Evolutionary conservation across 148 eudicot genomes (phyloP).

Genomic region (Fallopia convolvulus): DNA sequence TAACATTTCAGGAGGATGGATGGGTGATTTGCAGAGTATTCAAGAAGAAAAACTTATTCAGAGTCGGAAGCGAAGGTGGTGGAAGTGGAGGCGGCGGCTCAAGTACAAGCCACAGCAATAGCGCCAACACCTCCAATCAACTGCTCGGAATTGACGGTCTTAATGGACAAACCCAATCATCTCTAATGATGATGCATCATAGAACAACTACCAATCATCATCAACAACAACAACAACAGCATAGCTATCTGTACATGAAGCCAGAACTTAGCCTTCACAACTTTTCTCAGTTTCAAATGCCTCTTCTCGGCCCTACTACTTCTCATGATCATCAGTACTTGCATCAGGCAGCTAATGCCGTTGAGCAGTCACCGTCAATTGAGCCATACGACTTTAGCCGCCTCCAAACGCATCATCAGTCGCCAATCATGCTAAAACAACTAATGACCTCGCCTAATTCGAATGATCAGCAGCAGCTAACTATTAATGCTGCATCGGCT

Average conservation of each 20-base stretch:
- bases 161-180: slow-evolving; percentile 25
- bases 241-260: slow-evolving; percentile 41
- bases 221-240: slow-evolving; percentile 16
- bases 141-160: slow-evolving; percentile 19
- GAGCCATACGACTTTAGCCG: slow-evolving; percentile 24
- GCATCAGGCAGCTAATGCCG: slow-evolving; percentile 8
- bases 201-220: neutral
- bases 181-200: slow-evolving; percentile 23
- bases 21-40: slow-evolving; percentile 95
- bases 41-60: slow-evolving; percentile 89
- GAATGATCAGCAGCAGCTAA: slow-evolving; percentile 16
- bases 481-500: slow-evolving; percentile 17
- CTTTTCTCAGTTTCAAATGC: slow-evolving; percentile 46
- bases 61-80: slow-evolving; percentile 42
- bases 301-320: slow-evolving; percentile 19
- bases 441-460: slow-evolving; percentile 28
- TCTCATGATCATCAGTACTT: slow-evolving; percentile 27
- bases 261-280: slow-evolving; percentile 41
- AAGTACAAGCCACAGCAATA: slow-evolving; percentile 14
- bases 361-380: slow-evolving; percentile 20
- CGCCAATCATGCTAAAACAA: slow-evolving; percentile 35
- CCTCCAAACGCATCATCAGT: slow-evolving; percentile 16
- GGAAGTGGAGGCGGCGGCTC: slow-evolving; percentile 22
- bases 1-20: slow-evolving; percentile 63
- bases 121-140: slow-evolving; percentile 28